A percentile compares a stretch with the other conserved stretches of the same genome.
These are phyloP conservation scores for Spathaspora sp. DNA, from an alignment of 805 yeast species.

Conservation along the genomic window DNA sequence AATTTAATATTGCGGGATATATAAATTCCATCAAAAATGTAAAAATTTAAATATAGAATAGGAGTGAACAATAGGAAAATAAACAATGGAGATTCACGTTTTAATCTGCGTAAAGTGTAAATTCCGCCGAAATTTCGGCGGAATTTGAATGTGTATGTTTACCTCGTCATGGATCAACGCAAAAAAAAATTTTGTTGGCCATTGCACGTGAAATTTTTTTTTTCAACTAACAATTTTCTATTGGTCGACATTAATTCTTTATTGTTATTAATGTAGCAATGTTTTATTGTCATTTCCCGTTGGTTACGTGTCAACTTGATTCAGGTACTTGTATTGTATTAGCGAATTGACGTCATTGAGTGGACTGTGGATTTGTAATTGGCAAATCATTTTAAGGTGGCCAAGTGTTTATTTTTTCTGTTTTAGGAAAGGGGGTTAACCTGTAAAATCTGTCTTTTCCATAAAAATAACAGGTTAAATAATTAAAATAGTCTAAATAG, in stretches of 20 bases:
- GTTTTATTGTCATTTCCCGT: not conserved
- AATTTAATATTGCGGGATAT: constrained; percentile 3
- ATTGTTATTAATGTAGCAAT: not conserved
- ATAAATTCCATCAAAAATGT: not conserved
- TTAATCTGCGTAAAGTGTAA: not conserved
- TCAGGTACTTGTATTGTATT: not conserved
- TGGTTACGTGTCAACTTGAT: not conserved
- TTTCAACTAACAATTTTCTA: not conserved
- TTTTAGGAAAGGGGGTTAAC: constrained; percentile 1
- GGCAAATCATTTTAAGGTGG: not conserved
- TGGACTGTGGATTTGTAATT: too few relatives aligned
- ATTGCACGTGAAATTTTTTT: not conserved
- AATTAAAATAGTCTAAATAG: too few relatives aligned
- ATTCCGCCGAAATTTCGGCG: constrained; percentile 27
- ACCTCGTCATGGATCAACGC: not conserved
- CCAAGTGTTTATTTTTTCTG: not conserved
- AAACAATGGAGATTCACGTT: not conserved
- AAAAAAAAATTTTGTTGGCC: not conserved
- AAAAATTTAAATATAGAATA: not conserved
- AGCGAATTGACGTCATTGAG: not conserved
- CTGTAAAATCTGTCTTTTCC: too few relatives aligned
- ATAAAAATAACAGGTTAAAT: too few relatives aligned
- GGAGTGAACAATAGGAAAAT: not conserved
- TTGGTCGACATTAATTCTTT: not conserved
- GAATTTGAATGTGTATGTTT: constrained; percentile 6